Base-by-base conservation (phyloP, 805 yeast genomes). In the Kodamaea hsintzibuensis region DNA sequence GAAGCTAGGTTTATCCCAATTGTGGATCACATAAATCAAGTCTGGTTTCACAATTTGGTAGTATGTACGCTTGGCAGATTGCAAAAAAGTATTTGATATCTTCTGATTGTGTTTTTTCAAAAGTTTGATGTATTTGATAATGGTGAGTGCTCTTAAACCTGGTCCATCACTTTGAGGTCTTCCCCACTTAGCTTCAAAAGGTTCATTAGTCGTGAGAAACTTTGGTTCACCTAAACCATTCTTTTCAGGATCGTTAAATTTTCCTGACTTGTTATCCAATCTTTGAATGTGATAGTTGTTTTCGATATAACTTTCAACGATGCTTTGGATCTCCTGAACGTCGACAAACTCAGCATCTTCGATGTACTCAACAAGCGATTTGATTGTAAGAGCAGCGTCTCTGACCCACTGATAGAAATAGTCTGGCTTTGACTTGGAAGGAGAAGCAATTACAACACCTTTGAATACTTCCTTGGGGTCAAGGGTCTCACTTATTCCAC, bases 141-240 rank as follows among this genome's bases (percentile, higher is more conserved):
- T 77, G 1, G 96, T 80, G 53, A 86, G 78, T 9, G 85, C 79
- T 61, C 98, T 79, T 54, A 93, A 76, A 0, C 96, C 92, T 0
- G 98, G 97, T 0, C 98, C 98, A 68, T 93, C 98, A 55, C 91
- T 81, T 70, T 93, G 98, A 0, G 98, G 98, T 60, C 98, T 78
- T 1, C 98, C 98, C 98, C 98, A 93, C 37, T 74, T 67, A 1
- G 73, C 85, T 5, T 68, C 67, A 62, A 88, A 93, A 0, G 88
- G 76, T 0, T 82, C 62, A 19, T 87, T 85, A 65, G 90, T 81
- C 3, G 85, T 82, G 66, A 78, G 67, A 65, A 88, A 93, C 68
- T 93, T 93, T 7, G 98, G 98, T 67, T 93, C 98, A 1, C 98
- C 98, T 35, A 92, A 74, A 1, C 89, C 91, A 7, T 70, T 69